A percentile compares a stretch with the other conserved stretches of the same genome.
Evolutionary conservation across 768 basidiomycete genomes (phyloP).

Genomic region (Cystobasidium ongulense): DNA sequence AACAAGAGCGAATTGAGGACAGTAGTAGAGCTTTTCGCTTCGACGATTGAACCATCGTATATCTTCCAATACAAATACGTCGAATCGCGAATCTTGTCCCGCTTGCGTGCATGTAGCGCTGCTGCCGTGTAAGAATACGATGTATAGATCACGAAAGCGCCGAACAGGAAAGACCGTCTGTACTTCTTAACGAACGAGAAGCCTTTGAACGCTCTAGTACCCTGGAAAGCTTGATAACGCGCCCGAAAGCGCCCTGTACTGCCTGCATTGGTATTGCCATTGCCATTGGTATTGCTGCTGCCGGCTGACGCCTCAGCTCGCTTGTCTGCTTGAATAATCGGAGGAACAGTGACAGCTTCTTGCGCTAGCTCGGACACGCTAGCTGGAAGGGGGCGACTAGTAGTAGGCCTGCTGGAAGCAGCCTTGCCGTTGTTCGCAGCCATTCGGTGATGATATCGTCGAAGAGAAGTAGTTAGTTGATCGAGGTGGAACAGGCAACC

Average conservation of each 20-base stretch:
- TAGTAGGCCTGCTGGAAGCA: background rate
- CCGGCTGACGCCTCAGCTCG: background rate
- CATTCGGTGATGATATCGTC: background rate
- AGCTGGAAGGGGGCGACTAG: background rate
- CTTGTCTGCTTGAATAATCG: background rate
- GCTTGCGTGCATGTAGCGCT: constrained; percentile 25
- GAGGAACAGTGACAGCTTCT: background rate
- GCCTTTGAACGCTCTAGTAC: background rate
- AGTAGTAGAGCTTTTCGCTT: constrained; percentile 31
- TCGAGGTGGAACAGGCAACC: no score
- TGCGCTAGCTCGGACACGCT: background rate
- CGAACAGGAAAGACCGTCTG: constrained; percentile 11
- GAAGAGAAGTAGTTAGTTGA: background rate
- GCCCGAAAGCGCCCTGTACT: background rate
- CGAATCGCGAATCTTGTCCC: constrained; percentile 34
- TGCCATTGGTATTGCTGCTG: background rate
- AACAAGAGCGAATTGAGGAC: constrained; percentile 39
- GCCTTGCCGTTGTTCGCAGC: background rate
- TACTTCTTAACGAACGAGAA: constrained; percentile 8
- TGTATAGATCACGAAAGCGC: constrained; percentile 3
- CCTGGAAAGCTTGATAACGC: constrained; percentile 18
- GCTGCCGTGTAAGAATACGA: constrained; percentile 19
- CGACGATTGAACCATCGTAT: constrained; percentile 41
- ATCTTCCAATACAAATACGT: constrained; percentile 42
- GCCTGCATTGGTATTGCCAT: background rate